Base-by-base conservation (phyloP, 176 grass and related monocot species). In the Phyllostachys edulis region DNA sequence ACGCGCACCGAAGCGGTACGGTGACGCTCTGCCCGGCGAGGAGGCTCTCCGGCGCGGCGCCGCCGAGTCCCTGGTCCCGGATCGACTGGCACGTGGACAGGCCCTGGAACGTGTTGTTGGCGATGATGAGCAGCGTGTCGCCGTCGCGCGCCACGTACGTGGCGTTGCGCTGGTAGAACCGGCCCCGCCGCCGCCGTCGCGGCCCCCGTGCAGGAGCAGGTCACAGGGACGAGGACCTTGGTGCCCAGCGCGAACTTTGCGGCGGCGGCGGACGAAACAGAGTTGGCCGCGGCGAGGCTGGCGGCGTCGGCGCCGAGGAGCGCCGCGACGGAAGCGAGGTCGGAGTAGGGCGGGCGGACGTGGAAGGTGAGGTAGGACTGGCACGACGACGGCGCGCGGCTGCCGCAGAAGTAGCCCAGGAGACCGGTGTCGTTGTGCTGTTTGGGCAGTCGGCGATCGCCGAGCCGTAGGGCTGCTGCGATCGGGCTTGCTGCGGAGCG, bases 1-100 rank as follows among this genome's bases (percentile, higher is more conserved):
- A 97, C 39, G 94, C 94, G 76, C 92, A 97, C 52, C 94, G 87
- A 14, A 97, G 89, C 75, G 92, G 92, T 24, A 92, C 75, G 4
- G 52, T 76, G 52, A 92, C 13, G 0, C 2, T 0, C 73, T 76
- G 15, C 2, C 81, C 79, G 0, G 56, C 4, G 1, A 15, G 0
- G n/a, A 93, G 64, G n/a, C 7, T 21, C 15, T 32, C 14, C 38
- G 72, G 20, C 16, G 79, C 9, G 54, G 73, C 80, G 29, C 71
- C 66, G 23, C 32, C 27, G 11, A 84, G 82, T 21, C 10, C 87
- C 82, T 92, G 89, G 32, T 85, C 70, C 44, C 42, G 24, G 8
- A 94, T 20, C 32, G 94, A 87, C 84, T 97, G 91, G 87, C 94
- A 97, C 14, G 91, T 87, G 36, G 94, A 76, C 16, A 94, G 76